Conservation (phyloP, 352 stramenopile species). For the Plasmopara muralis region DNA sequence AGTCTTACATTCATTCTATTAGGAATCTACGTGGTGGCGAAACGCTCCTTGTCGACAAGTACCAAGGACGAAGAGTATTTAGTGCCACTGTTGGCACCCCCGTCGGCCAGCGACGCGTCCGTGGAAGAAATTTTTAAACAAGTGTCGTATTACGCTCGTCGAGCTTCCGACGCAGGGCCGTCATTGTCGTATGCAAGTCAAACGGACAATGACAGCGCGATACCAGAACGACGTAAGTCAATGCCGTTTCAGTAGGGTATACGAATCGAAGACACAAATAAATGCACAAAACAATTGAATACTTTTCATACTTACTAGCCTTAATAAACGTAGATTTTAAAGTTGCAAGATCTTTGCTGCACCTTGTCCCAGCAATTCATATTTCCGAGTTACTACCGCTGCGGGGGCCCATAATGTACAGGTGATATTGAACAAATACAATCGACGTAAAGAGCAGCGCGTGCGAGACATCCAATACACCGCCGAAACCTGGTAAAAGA, state of each 20-base stretch:
- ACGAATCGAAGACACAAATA: too few relatives aligned
- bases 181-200: slow-evolving; percentile 14
- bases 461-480: too few relatives aligned
- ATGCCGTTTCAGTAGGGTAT: slow-evolving; percentile 18
- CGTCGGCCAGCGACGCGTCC: slow-evolving; percentile 35
- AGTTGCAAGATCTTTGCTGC: slow-evolving; percentile 8
- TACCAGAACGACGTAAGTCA: slow-evolving; percentile 30
- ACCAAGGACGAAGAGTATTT: slow-evolving; percentile 51
- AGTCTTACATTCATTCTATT: slow-evolving; percentile 64
- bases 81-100: slow-evolving; percentile 41
- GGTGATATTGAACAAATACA: too few relatives aligned
- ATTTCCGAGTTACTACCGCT: too few relatives aligned
- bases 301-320: too few relatives aligned
- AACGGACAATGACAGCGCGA: neutral
- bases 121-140: slow-evolving; percentile 48
- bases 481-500: too few relatives aligned
- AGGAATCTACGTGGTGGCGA: slow-evolving; percentile 67
- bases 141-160: slow-evolving; percentile 43
- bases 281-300: too few relatives aligned
- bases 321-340: slow-evolving; percentile 2
- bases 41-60: slow-evolving; percentile 27
- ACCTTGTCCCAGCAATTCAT: too few relatives aligned
- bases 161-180: slow-evolving; percentile 25
- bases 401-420: too few relatives aligned
- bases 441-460: too few relatives aligned